A percentile compares a stretch with the other conserved stretches of the same genome.
Conservation (phyloP, 1,139 yeast species). For the Scheffersomyces insectosa region DNA sequence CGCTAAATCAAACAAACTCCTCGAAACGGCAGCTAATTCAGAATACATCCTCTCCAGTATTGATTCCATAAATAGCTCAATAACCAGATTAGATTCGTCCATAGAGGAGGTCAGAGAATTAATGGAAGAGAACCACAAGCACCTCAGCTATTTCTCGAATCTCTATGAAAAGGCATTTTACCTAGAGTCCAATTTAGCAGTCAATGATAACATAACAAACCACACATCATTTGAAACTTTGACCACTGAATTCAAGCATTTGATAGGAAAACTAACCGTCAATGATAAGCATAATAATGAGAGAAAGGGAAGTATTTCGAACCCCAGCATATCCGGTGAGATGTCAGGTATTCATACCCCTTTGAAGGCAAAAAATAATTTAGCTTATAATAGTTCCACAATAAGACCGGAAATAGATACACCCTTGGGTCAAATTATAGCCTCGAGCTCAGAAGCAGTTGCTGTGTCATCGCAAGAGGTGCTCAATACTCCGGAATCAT, state of each 20-base stretch:
- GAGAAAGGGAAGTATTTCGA: not conserved
- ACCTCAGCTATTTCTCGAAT: conserved; percentile 28
- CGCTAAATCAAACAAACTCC: conserved; percentile 23
- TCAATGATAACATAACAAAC: conserved; percentile 39
- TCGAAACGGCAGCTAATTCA: conserved; percentile 24
- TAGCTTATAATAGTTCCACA: too few relatives aligned
- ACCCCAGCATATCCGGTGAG: too few relatives aligned
- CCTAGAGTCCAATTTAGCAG: conserved; percentile 34
- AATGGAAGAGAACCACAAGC: conserved; percentile 23
- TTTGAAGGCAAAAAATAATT: too few relatives aligned
- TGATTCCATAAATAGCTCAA: conserved; percentile 18
- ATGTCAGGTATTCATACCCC: too few relatives aligned
- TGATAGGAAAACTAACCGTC: conserved; percentile 13
- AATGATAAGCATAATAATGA: conserved; percentile 4
- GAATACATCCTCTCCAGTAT: conserved; percentile 22
- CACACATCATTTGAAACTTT: conserved; percentile 52
- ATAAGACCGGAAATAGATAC: too few relatives aligned
- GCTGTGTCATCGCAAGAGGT: too few relatives aligned
- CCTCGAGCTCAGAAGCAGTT: too few relatives aligned
- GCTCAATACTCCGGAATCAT: too few relatives aligned
- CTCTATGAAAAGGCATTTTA: conserved; percentile 34
- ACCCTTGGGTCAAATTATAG: too few relatives aligned
- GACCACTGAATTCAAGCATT: conserved; percentile 37
- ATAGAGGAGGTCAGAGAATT: conserved; percentile 31
- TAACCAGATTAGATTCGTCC: conserved; percentile 28